These are phyloP conservation scores for Aspergillus aculeatinus DNA, from an alignment of 2,329 filamentous ascomycete genomes.

Conservation along the genomic window DNA sequence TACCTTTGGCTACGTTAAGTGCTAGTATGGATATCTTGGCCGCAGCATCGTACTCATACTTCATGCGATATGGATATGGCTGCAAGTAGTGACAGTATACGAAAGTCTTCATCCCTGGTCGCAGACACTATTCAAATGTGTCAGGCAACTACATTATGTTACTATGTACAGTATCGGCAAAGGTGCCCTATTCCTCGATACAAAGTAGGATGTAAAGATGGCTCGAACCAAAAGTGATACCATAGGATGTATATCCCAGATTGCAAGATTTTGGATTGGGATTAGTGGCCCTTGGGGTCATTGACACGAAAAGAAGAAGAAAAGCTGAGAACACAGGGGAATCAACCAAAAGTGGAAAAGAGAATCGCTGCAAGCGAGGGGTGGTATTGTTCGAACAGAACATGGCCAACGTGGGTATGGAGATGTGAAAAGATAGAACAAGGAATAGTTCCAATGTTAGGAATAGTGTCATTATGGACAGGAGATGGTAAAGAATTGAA, in stretches of 20 bases:
- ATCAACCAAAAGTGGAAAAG: background rate
- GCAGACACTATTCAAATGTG: background rate
- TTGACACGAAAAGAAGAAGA: background rate
- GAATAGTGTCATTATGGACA: constrained; percentile 1
- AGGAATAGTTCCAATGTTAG: constrained; percentile 1
- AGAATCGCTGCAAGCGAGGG: background rate
- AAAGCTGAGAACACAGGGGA: background rate
- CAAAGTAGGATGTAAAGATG: background rate
- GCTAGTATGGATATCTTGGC: too few species aligned
- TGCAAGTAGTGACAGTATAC: too few species aligned
- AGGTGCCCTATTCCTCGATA: background rate
- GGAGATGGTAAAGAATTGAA: constrained; percentile 15
- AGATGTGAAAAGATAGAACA: background rate
- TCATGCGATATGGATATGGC: too few species aligned
- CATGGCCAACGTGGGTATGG: background rate
- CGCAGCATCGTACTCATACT: too few species aligned
- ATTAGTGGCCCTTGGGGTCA: background rate
- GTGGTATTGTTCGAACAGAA: background rate
- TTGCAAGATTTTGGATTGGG: background rate
- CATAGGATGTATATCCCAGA: background rate
- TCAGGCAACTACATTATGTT: background rate
- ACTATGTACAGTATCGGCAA: background rate
- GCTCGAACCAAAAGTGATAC: background rate
- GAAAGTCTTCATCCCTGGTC: background rate
- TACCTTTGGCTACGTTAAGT: too few species aligned